Conservation (phyloP, 805 yeast genomes). For the Candida corydali region DNA sequence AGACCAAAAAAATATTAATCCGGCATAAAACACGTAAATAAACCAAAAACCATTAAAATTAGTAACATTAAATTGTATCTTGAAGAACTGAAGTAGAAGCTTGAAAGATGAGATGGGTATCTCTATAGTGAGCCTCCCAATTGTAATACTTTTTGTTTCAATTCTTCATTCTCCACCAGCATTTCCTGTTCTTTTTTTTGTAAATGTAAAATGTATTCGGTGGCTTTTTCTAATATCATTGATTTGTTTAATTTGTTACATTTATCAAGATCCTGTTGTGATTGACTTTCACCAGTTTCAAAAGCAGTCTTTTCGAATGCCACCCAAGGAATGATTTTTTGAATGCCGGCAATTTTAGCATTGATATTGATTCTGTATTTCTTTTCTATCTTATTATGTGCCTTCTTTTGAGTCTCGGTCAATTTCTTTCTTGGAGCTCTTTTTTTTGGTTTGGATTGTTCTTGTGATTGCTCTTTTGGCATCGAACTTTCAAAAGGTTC, state of each 20-base stretch:
- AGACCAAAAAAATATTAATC: neutral
- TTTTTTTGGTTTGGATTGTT: constrained; percentile 15
- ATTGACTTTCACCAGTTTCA: constrained; percentile 32
- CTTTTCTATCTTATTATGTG: constrained; percentile 71
- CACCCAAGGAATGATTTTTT: constrained; percentile 65
- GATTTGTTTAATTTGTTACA: constrained; percentile 53
- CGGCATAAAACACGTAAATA: constrained; percentile 1
- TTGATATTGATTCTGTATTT: constrained; percentile 69
- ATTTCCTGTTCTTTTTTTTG: constrained; percentile 45
- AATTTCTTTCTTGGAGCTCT: constrained; percentile 53
- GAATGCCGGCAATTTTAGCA: constrained; percentile 65
- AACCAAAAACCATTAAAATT: neutral
- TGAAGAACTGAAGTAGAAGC: too few species aligned
- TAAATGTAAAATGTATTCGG: constrained; percentile 51
- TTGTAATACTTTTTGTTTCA: constrained; percentile 18
- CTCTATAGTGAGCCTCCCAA: constrained; percentile 11
- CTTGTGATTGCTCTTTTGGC: constrained; percentile 4
- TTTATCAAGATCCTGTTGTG: constrained; percentile 9
- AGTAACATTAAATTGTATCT: too few species aligned
- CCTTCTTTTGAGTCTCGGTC: constrained; percentile 59
- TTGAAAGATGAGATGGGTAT: too few species aligned
- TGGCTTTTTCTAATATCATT: constrained; percentile 66
- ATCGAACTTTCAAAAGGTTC: neutral
- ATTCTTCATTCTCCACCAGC: constrained; percentile 22
- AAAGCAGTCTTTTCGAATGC: constrained; percentile 60